Percentiles rank a stretch among this genome's conserved stretches.
These are phyloP conservation scores for Fagus crenata DNA, from an alignment of 306 rosid genomes.

Conservation along the genomic window DNA sequence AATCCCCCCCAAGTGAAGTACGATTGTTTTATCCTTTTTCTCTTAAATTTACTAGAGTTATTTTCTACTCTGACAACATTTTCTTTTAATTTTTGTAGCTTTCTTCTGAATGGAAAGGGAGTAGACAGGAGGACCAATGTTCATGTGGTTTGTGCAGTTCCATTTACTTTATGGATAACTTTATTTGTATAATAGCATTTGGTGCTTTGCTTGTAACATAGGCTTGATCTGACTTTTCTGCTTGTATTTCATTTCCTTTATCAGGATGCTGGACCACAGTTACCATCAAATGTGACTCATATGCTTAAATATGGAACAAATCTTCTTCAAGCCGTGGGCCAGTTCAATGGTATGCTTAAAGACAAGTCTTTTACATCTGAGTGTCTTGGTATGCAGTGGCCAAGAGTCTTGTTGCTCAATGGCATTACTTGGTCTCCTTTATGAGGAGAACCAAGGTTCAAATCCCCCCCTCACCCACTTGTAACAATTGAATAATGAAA, in stretches of 20 bases:
- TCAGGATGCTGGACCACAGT: constrained; percentile 88
- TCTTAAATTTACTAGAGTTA: constrained; percentile 13
- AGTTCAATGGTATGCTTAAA: constrained; percentile 67
- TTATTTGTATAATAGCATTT: constrained; percentile 14
- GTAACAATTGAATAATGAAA: too few species aligned
- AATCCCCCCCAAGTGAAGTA: constrained; percentile 93
- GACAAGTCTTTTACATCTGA: constrained; percentile 17
- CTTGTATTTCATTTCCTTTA: constrained; percentile 21
- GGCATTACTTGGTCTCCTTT: too few species aligned
- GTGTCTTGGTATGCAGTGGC: constrained; percentile 12
- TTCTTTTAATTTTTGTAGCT: constrained; percentile 49
- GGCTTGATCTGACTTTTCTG: constrained; percentile 26
- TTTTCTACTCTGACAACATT: constrained; percentile 34
- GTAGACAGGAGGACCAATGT: constrained; percentile 53
- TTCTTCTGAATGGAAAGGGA: constrained; percentile 88
- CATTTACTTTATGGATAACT: constrained; percentile 16
- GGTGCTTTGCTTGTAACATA: constrained; percentile 18
- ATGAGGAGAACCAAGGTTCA: too few species aligned
- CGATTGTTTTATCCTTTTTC: constrained; percentile 23
- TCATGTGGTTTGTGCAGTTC: constrained; percentile 53
- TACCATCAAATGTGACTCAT: constrained; percentile 69
- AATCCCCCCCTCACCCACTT: too few species aligned
- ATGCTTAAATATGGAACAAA: constrained; percentile 81
- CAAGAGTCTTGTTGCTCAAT: too few species aligned
- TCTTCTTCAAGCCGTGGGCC: constrained; percentile 88